A percentile compares a stretch with the other conserved stretches of the same genome.
These are phyloP conservation scores for Neolentinus lepideus DNA, from an alignment of 1,284 basidiomycete species.

Conservation along the genomic window DNA sequence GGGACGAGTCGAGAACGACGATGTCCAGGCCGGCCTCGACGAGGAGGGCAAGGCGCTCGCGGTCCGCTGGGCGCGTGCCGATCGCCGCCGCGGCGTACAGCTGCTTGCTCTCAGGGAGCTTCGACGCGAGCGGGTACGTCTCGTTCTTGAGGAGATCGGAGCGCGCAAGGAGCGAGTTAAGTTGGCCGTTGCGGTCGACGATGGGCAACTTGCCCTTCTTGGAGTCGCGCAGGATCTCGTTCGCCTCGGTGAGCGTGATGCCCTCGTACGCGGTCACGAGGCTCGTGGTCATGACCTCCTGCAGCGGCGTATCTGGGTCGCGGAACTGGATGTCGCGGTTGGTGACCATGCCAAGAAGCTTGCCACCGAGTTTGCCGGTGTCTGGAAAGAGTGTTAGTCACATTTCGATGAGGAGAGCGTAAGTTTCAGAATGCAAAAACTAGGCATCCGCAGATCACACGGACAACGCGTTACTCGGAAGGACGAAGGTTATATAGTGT, in stretches of 20 bases:
- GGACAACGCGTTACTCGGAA: conserved; percentile 67
- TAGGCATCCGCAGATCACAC: conserved; percentile 66
- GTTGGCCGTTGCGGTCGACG: conserved; percentile 67
- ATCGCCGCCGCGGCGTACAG: conserved; percentile 97
- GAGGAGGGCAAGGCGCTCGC: conserved; percentile 79
- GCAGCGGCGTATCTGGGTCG: conserved; percentile 56
- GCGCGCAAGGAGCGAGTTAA: conserved; percentile 86
- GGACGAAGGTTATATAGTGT: conserved; percentile 77
- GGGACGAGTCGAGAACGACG: conserved; percentile 92
- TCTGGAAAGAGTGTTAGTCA: conserved; percentile 44
- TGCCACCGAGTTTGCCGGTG: conserved; percentile 80
- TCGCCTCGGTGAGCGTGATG: conserved; percentile 88
- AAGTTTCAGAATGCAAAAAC: conserved; percentile 28
- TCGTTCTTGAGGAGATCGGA: conserved; percentile 98
- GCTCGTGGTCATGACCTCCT: conserved; percentile 87
- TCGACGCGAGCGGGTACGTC: conserved; percentile 93
- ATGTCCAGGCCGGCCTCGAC: conserved; percentile 96
- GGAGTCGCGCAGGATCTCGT: conserved; percentile 90
- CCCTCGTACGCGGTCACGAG: conserved; percentile 82
- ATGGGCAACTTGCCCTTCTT: conserved; percentile 99
- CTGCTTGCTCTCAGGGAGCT: conserved; percentile 90
- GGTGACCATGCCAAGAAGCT: conserved; percentile 95
- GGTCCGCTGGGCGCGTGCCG: conserved; percentile 88
- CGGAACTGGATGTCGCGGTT: conserved; percentile 96
- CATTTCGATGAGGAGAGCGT: conserved; percentile 5